These are phyloP conservation scores for Corchorus capsularis DNA, from an alignment of 345 rosid species.

Conservation along the genomic window DNA sequence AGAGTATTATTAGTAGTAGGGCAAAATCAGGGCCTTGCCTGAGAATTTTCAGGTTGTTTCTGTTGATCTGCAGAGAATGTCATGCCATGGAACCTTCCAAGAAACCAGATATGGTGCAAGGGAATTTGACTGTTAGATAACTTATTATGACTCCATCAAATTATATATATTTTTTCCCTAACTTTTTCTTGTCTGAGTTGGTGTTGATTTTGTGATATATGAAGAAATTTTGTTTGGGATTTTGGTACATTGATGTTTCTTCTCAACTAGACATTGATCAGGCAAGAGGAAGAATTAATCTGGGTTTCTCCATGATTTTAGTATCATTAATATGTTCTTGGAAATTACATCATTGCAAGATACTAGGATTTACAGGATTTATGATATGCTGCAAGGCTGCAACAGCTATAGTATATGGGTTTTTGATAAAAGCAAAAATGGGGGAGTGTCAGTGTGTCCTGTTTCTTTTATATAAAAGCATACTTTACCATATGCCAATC, in stretches of 20 bases:
- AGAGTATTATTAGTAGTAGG: not conserved
- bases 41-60: slow-evolving; percentile 52
- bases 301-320: slow-evolving; percentile 7
- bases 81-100: slow-evolving; percentile 82
- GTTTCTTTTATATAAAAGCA: slow-evolving; percentile 3
- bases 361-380: not conserved
- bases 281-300: not conserved
- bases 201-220: slow-evolving; percentile 2
- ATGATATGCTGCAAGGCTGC: not conserved
- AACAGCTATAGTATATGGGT: not conserved
- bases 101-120: slow-evolving; percentile 28
- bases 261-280: not conserved
- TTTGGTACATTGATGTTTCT: not conserved
- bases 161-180: not conserved
- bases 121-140: not conserved
- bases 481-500: not conserved
- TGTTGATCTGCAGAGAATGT: slow-evolving; percentile 67
- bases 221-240: not conserved
- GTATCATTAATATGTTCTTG: not conserved
- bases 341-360: not conserved
- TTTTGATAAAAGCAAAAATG: not conserved
- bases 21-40: slow-evolving; percentile 38
- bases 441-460: not conserved
- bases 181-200: slow-evolving; percentile 3
- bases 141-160: not conserved